Base-by-base conservation (phyloP, 192 early-diverging fungal species). In the Coemansia sp. region DNA sequence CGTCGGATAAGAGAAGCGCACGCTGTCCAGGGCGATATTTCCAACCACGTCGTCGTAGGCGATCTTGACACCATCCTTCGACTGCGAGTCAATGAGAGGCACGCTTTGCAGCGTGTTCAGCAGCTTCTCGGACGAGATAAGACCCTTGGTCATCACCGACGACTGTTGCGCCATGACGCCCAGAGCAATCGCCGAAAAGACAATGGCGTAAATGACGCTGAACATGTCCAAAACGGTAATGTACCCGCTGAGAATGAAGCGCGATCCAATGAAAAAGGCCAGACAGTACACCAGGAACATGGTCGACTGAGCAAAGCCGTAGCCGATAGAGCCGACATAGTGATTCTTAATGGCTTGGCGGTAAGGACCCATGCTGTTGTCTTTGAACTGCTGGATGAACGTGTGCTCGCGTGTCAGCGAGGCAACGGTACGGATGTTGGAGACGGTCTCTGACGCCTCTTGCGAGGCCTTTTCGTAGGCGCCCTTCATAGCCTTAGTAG, bases 361-460 rank as follows among this genome's bases (percentile, higher is more conserved):
- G 76, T 98, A 91, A 1, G 94, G 94, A 14, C 74, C 81, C 1
- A 84, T 68, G 62, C 90, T 90, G 53, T 88, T 88, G 3, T 74
- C 73, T 21, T 73, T 64, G 68, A 91, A 98, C 47, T 83, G 80
- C 17, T 77, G 63, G 63, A 89, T 87, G 71, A 98, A 96, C 26
- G 76, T 74, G 21, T 79, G 70, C 74, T 95, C 89, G 50, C 89
- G 87, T 16, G 87, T 91, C 35, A 98, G 85, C 6, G 93, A 84
- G 35, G 91, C 87, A 26, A 98, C 91, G 1, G 96, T 98, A 52
- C 93, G 92, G 32, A 98, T 91, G 62, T 92, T 90, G 19, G 87
- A 76, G 35, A 96, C 91, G 5, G 93, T 91, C 80, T 98, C 94
- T 70, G 87, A 85, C 28, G 94, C 93, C 63, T 93, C 88, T 76